A percentile compares a stretch with the other conserved stretches of the same genome.
phyloP scores from a whole-genome alignment of 805 yeast genomes.

The Hermanozyma aechmeae region DNA sequence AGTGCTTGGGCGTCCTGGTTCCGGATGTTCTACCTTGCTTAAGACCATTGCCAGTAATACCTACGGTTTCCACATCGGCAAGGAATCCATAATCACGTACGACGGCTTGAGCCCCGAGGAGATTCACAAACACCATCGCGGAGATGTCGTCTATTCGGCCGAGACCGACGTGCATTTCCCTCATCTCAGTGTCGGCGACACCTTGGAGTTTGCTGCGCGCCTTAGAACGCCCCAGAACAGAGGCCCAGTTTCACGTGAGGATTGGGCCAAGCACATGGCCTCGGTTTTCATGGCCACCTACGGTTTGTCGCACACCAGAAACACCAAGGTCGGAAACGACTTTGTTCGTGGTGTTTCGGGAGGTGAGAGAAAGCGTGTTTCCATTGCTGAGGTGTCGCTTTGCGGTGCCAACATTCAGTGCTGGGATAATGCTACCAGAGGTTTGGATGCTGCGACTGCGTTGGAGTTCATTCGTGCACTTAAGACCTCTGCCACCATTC shows the following conservation, averaged over 20 bases:
- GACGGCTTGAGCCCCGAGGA: conserved; percentile 47
- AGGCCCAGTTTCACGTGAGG: conserved; percentile 48
- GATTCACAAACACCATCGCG: conserved; percentile 45
- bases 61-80: conserved; percentile 45
- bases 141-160: conserved; percentile 64
- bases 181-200: conserved; percentile 56
- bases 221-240: conserved; percentile 56
- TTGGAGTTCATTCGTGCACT: conserved; percentile 62
- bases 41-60: conserved; percentile 59
- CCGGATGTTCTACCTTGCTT: conserved; percentile 66
- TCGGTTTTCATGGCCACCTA: conserved; percentile 45
- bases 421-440: conserved; percentile 82
- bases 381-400: conserved; percentile 69
- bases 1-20: conserved; percentile 74
- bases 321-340: conserved; percentile 55
- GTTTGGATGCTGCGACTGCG: conserved; percentile 79
- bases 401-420: conserved; percentile 56
- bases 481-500: conserved; percentile 47
- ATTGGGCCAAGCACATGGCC: conserved; percentile 44
- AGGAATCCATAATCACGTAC: conserved; percentile 38
- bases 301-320: conserved; percentile 51
- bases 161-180: conserved; percentile 65
- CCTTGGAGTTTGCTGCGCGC: conserved; percentile 53
- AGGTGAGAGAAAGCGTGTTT: conserved; percentile 80
- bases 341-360: conserved; percentile 70